Evolutionary conservation across 352 stramenopile species (phyloP), one percentile per base, ranked within the genome.

Genomic region (Globisporangium abappressorium): DNA sequence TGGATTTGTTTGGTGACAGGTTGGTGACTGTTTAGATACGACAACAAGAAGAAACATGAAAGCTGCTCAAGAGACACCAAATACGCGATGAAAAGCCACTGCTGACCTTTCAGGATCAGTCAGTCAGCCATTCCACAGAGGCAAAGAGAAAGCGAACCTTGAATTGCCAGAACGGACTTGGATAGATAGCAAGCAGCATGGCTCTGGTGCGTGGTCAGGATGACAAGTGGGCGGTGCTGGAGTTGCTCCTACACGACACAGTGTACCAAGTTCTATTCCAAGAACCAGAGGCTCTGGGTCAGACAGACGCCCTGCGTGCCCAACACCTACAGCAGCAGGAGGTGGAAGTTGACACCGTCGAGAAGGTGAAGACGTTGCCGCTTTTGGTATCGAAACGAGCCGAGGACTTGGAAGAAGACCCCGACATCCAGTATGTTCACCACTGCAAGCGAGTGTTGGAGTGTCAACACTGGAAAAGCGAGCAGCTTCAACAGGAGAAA

Each of bases 251-350:
- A 9, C 34, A 65, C 30, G 64, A 71, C 64, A 87, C 80, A 20
- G 82, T 92, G 64, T 65, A 64, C n/a, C 34, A 54, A 15, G 70
- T 89, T 64, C 59, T 87, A 41, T 85, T 89, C 55, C 30, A 57
- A 41, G 71, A 74, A 2, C 2, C 55, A 8, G 26, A 22, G 36
- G 20, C 7, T 33, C 3, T n/a, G 56, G 0, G 15, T 26, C 38
- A 30, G n/a, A 9, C 11, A 20, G 53, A 20, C 5, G 6, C 15
- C 6, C 41, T 11, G n/a, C 8, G 4, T 49, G 41, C 5, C 18
- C 18, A 14, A 7, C 38, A 55, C 3, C 22, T 1, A 8, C 5
- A 56, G 5, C 30, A 66, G n/a, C 33, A 38, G 20, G 12, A 22
- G 30, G 43, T 20, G 26, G 5, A 28, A 18, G 30, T 8, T 28